Conservation (phyloP, 2,329 filamentous ascomycete genomes). For the Exophiala oligosperma region DNA sequence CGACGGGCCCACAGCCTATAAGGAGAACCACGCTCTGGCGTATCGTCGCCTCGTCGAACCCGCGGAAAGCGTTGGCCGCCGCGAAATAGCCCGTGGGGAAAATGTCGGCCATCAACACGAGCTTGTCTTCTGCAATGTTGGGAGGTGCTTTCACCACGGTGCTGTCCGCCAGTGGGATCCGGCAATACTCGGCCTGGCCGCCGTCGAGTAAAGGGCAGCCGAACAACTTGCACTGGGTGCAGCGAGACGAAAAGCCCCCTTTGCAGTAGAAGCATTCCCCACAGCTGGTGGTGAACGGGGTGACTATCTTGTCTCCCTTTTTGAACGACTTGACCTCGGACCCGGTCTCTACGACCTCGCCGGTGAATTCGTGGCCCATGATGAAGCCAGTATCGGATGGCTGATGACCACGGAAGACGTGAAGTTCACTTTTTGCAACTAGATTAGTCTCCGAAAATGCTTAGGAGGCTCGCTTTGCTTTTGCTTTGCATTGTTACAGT, state of each 20-base stretch:
- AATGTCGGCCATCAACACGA: constrained; percentile 90
- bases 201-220: constrained; percentile 70
- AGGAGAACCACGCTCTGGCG: constrained; percentile 71
- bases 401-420: constrained; percentile 82
- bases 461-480: too few species aligned
- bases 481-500: constrained; percentile 35
- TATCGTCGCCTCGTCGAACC: constrained; percentile 59
- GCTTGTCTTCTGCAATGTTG: constrained; percentile 69
- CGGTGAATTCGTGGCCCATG: constrained; percentile 83
- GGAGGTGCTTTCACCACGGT: constrained; percentile 74
- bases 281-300: constrained; percentile 80
- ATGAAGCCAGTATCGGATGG: constrained; percentile 64
- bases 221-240: constrained; percentile 68
- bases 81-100: constrained; percentile 85
- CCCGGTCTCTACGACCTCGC: constrained; percentile 68
- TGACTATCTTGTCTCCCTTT: constrained; percentile 75
- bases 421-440: constrained; percentile 64
- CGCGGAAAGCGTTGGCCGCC: constrained; percentile 72
- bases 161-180: constrained; percentile 76
- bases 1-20: constrained; percentile 82
- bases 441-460: neutral
- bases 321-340: constrained; percentile 66
- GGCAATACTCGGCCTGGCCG: constrained; percentile 78
- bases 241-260: constrained; percentile 74
- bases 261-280: constrained; percentile 83